A percentile compares a stretch with the other conserved stretches of the same genome.
phyloP scores from a whole-genome alignment of 352 stramenopile species.

The Phytopythium aichiense region DNA sequence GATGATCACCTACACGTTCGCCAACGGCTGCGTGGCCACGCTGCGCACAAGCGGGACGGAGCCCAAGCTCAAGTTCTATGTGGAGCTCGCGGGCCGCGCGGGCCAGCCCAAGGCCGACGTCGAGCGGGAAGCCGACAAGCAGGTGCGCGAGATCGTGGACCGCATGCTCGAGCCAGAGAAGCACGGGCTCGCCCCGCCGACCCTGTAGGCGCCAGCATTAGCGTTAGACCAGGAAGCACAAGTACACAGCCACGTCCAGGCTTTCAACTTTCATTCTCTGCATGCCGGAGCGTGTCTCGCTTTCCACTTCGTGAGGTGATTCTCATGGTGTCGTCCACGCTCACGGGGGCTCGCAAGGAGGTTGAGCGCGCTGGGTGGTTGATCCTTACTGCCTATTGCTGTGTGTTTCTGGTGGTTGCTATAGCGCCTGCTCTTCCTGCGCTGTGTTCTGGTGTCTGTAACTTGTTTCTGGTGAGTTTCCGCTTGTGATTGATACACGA shows the following conservation, averaged over 20 bases:
- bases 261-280: slow-evolving; percentile 6
- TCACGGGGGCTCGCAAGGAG: no score
- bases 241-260: slow-evolving; percentile 12
- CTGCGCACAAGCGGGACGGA: slow-evolving; percentile 98
- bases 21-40: slow-evolving; percentile 95
- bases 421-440: not conserved
- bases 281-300: not conserved
- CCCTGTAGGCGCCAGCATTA: not conserved
- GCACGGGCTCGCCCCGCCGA: slow-evolving; percentile 68
- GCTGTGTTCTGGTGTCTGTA: not conserved
- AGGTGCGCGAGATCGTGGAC: slow-evolving; percentile 75
- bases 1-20: slow-evolving; percentile 97
- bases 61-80: slow-evolving; percentile 99
- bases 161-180: slow-evolving; percentile 78
- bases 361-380: not conserved
- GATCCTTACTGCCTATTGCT: not conserved
- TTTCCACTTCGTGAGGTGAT: not conserved
- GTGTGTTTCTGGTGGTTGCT: slow-evolving; percentile 3
- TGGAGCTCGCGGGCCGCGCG: slow-evolving; percentile 85
- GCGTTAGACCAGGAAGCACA: not conserved
- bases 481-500: not conserved
- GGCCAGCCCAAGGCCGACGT: slow-evolving; percentile 66
- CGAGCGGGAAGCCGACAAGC: slow-evolving; percentile 39
- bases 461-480: slow-evolving; percentile 2
- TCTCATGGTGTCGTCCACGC: no score